phyloP scores from a whole-genome alignment of 345 rosid species.

The Lepidium sativum region DNA sequence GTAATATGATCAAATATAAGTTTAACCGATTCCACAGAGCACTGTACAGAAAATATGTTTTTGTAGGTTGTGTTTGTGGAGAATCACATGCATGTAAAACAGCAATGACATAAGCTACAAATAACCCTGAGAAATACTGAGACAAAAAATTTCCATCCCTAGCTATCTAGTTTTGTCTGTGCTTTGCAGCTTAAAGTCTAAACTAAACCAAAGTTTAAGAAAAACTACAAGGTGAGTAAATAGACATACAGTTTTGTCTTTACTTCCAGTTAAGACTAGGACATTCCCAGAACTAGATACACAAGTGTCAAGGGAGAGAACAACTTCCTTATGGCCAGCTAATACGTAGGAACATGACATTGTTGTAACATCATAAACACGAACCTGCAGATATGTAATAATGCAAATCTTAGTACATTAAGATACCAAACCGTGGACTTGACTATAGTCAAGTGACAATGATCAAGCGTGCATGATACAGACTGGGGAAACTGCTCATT shows the following conservation, averaged over 20 bases:
- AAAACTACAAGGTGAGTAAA: constrained; percentile 8
- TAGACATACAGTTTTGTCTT: constrained; percentile 72
- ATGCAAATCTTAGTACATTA: constrained; percentile 4
- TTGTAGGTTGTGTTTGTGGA: neutral
- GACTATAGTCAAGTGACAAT: neutral
- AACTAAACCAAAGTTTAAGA: neutral
- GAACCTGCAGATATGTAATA: constrained; percentile 50
- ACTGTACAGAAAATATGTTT: neutral
- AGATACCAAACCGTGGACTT: neutral
- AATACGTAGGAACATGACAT: constrained; percentile 93
- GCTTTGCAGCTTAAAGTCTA: neutral
- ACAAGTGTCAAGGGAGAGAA: constrained; percentile 78
- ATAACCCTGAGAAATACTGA: neutral
- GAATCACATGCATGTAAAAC: neutral
- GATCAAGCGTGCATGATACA: constrained; percentile 5
- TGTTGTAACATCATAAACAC: constrained; percentile 74
- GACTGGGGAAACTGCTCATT: constrained; percentile 9
- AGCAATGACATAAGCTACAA: neutral
- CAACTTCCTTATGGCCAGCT: constrained; percentile 73
- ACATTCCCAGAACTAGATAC: constrained; percentile 50
- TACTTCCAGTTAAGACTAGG: constrained; percentile 78
- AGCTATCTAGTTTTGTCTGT: constrained; percentile 2
- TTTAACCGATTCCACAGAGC: neutral
- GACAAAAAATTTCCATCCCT: neutral
- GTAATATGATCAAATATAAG: constrained; percentile 20